phyloP scores from a whole-genome alignment of 345 rosid genomes.

The Boechera divaricarpa region DNA sequence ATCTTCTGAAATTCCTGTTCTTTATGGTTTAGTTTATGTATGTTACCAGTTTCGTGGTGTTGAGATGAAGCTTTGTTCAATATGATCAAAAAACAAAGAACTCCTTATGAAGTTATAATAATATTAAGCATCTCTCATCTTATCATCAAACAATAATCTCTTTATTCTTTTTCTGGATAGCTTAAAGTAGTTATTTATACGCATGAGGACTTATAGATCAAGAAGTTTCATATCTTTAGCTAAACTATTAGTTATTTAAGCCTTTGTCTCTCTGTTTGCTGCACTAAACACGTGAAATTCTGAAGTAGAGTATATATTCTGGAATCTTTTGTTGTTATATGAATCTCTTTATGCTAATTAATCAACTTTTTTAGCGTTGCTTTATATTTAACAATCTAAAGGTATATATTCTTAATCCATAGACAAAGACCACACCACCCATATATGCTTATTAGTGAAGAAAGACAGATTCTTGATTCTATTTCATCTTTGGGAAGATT shows the following conservation, averaged over 20 bases:
- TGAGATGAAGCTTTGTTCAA: not conserved
- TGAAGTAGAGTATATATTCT: slow-evolving; percentile 20
- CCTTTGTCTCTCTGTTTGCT: slow-evolving; percentile 28
- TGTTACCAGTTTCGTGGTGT: slow-evolving; percentile 19
- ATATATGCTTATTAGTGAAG: slow-evolving; percentile 45
- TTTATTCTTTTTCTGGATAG: slow-evolving; percentile 32
- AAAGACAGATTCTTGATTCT: slow-evolving; percentile 44
- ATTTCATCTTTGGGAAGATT: slow-evolving; percentile 24
- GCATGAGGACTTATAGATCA: slow-evolving; percentile 33
- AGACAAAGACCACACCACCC: slow-evolving; percentile 42
- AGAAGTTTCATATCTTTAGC: slow-evolving; percentile 37
- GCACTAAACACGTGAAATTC: slow-evolving; percentile 38
- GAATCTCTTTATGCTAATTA: slow-evolving; percentile 37
- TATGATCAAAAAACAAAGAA: too few relatives aligned
- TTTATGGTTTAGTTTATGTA: not conserved
- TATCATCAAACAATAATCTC: slow-evolving; percentile 10
- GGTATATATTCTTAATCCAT: slow-evolving; percentile 46
- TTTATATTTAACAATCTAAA: slow-evolving; percentile 37
- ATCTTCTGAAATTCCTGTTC: not conserved
- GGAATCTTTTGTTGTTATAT: slow-evolving; percentile 38
- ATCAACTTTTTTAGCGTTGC: slow-evolving; percentile 7
- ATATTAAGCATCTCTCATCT: slow-evolving; percentile 16
- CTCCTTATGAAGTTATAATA: not conserved
- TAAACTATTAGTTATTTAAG: slow-evolving; percentile 14
- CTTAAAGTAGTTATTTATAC: slow-evolving; percentile 17